Evolutionary conservation across 352 stramenopile species (phyloP).

Genomic region (Globisporangium apiculatum): DNA sequence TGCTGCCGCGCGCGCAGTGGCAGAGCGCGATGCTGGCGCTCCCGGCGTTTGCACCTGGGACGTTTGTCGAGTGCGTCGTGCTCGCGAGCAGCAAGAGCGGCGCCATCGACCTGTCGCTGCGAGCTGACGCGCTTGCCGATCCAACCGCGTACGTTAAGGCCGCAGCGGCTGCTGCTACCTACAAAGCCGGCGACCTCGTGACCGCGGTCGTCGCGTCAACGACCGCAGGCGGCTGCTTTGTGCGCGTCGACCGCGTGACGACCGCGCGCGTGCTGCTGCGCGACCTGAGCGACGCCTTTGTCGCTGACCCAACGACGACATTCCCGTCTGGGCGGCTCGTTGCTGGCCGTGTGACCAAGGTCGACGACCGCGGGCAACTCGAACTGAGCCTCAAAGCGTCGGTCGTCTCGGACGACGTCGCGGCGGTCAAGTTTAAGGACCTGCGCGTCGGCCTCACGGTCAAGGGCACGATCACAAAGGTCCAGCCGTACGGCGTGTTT

Average conservation of each 20-base stretch:
- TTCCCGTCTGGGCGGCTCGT: conserved; percentile 94
- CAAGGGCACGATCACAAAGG: conserved; percentile 93
- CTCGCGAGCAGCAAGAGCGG: conserved; percentile 28
- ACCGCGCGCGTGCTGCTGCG: conserved; percentile 91
- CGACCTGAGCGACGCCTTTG: conserved; percentile 93
- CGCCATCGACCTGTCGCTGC: conserved; percentile 75
- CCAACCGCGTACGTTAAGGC: conserved; percentile 50
- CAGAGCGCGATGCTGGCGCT: conserved; percentile 63
- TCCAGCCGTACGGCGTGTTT: conserved; percentile 95
- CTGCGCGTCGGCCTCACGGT: conserved; percentile 88
- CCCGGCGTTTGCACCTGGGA: conserved; percentile 51
- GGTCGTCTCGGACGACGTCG: conserved; percentile 85
- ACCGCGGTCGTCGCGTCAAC: conserved; percentile 91
- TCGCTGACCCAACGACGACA: conserved; percentile 84
- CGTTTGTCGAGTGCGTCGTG: conserved; percentile 72
- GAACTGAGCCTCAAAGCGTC: conserved; percentile 94
- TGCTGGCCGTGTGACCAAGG: conserved; percentile 90
- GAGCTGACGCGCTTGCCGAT: conserved; percentile 44
- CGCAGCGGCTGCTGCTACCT: conserved; percentile 12
- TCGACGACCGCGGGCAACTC: conserved; percentile 58
- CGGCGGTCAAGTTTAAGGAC: conserved; percentile 85
- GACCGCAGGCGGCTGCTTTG: conserved; percentile 90
- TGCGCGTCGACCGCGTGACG: conserved; percentile 85
- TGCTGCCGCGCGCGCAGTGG: conserved; percentile 50
- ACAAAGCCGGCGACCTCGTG: conserved; percentile 79